These are phyloP conservation scores for Asclepias syriaca DNA, from an alignment of 257 asterid genomes.

Conservation along the genomic window DNA sequence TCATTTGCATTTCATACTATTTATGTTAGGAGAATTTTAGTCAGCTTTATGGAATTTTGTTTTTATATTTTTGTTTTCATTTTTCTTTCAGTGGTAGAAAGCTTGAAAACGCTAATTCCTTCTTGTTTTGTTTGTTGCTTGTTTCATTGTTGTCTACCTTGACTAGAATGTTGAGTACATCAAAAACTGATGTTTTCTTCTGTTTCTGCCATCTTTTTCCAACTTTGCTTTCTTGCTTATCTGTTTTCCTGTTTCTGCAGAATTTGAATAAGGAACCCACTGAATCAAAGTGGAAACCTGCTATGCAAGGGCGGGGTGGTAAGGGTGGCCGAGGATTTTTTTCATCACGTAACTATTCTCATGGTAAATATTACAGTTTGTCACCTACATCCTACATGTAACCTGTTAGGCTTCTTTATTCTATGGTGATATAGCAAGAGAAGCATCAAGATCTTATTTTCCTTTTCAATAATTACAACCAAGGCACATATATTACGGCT, in stretches of 20 bases:
- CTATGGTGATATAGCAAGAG: background rate
- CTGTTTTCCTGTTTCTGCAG: conserved; percentile 36
- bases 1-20: background rate
- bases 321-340: conserved; percentile 61
- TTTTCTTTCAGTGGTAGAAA: background rate
- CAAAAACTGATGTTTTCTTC: background rate
- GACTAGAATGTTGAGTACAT: background rate
- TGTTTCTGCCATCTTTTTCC: background rate
- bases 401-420: background rate
- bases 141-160: background rate
- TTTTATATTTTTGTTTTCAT: background rate
- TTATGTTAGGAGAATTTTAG: background rate
- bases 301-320: conserved; percentile 52
- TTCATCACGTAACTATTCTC: conserved; percentile 46
- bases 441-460: background rate
- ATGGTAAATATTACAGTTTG: conserved; percentile 39
- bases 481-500: background rate
- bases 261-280: conserved; percentile 53
- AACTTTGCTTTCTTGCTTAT: conserved; percentile 7
- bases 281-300: conserved; percentile 64
- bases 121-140: background rate
- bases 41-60: background rate
- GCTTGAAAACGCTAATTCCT: background rate
- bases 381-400: no score
- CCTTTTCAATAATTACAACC: background rate